Evolutionary conservation across 805 yeast species (phyloP).

Genomic region (Candida ponderosae): DNA sequence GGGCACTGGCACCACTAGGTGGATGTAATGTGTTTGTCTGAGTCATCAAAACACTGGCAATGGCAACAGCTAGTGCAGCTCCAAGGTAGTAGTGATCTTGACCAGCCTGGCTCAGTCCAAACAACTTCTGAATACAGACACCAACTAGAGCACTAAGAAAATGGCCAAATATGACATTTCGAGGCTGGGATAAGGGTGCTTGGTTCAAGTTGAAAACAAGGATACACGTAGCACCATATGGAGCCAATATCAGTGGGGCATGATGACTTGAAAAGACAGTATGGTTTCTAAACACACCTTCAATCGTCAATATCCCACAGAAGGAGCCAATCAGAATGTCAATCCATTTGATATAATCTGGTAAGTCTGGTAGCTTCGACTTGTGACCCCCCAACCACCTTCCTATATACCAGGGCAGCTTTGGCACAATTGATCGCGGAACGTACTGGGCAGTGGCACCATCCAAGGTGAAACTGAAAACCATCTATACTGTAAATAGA

Average conservation of each 20-base stretch:
- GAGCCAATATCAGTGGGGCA: constrained; percentile 43
- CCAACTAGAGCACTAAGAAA: constrained; percentile 47
- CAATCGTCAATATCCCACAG: constrained; percentile 36
- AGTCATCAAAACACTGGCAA: constrained; percentile 46
- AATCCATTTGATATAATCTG: constrained; percentile 36
- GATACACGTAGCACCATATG: constrained; percentile 59
- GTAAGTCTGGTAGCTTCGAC: constrained; percentile 16
- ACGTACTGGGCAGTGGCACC: neutral
- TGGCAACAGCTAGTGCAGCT: constrained; percentile 50
- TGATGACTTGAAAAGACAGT: constrained; percentile 28
- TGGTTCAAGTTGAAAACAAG: constrained; percentile 46
- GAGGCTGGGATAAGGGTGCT: constrained; percentile 59
- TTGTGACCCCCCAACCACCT: constrained; percentile 33
- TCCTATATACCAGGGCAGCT: constrained; percentile 27
- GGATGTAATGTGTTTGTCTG: constrained; percentile 55
- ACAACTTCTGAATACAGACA: constrained; percentile 44
- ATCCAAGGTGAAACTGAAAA: too few relatives aligned
- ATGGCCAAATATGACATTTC: constrained; percentile 51
- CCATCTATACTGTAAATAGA: too few relatives aligned
- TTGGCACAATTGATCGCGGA: constrained; percentile 14
- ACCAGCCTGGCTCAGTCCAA: constrained; percentile 35
- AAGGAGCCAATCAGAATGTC: constrained; percentile 39
- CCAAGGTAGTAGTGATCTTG: constrained; percentile 43
- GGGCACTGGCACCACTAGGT: constrained; percentile 66
- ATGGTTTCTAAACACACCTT: constrained; percentile 35